phyloP scores from a whole-genome alignment of 139 green algal species.

The Choricystis sp. region DNA sequence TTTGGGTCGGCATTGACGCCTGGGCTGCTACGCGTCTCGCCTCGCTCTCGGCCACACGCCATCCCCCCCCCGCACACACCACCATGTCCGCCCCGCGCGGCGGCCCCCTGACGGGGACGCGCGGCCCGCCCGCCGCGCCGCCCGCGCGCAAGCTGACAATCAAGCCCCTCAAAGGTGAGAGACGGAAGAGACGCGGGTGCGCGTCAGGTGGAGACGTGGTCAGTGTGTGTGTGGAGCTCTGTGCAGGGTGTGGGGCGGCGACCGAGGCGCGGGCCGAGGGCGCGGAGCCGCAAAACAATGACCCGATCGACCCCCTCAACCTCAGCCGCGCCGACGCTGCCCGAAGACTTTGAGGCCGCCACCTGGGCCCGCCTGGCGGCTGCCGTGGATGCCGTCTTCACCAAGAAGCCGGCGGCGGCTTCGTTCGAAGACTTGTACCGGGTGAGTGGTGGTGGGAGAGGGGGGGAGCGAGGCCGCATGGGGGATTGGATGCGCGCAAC shows the following conservation, averaged over 20 bases:
- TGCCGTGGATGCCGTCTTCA: conserved; percentile 70
- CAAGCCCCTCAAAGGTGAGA: conserved; percentile 50
- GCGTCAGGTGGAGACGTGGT: neutral
- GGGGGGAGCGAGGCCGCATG: too few species aligned
- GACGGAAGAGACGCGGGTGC: conserved; percentile 8
- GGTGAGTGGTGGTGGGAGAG: conserved; percentile 15
- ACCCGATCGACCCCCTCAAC: conserved; percentile 8
- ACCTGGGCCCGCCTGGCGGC: conserved; percentile 70
- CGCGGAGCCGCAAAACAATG: neutral
- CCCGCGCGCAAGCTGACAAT: conserved; percentile 72
- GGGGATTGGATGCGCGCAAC: too few species aligned
- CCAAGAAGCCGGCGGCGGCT: conserved; percentile 43
- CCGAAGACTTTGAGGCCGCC: conserved; percentile 64
- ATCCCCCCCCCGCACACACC: neutral
- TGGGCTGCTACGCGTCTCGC: too few species aligned
- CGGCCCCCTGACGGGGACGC: conserved; percentile 11
- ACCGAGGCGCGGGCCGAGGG: too few species aligned
- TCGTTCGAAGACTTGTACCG: conserved; percentile 87
- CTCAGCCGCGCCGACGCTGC: conserved; percentile 64
- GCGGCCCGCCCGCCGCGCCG: too few species aligned
- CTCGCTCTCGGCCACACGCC: too few species aligned
- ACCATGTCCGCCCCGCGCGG: neutral
- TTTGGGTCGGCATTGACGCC: too few species aligned
- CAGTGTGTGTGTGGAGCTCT: neutral
- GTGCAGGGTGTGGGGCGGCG: too few species aligned